phyloP scores from a whole-genome alignment of 352 stramenopile genomes.

The Thraustochytrium striatum region DNA sequence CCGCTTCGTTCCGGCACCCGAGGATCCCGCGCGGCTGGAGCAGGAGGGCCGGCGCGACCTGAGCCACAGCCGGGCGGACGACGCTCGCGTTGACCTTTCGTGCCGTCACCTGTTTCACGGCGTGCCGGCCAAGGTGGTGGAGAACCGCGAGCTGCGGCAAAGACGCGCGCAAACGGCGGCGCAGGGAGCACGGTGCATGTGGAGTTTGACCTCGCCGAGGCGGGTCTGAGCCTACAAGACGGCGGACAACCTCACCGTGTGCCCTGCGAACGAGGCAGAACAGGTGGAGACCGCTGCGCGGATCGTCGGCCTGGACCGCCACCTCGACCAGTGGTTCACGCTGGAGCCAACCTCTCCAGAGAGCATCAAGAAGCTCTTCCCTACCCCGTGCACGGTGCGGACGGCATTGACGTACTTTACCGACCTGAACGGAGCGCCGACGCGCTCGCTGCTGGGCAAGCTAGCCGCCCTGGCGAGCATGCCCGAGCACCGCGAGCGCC shows the following conservation, averaged over 20 bases:
- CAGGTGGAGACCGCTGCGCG: constrained; percentile 76
- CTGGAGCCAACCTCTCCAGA: constrained; percentile 58
- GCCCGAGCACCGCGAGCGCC: constrained; percentile 23
- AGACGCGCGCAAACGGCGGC: too few relatives aligned
- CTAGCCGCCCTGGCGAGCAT: constrained; percentile 45
- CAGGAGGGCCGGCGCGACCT: constrained; percentile 10
- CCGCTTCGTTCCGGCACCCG: constrained; percentile 64
- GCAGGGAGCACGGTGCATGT: constrained; percentile 79
- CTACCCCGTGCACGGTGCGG: constrained; percentile 84
- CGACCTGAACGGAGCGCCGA: constrained; percentile 84
- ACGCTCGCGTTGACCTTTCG: constrained; percentile 40
- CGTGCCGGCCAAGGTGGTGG: constrained; percentile 63
- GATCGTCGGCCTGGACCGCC: constrained; percentile 76
- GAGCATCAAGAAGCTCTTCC: constrained; percentile 74
- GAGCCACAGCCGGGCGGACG: not conserved
- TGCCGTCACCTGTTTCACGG: constrained; percentile 54
- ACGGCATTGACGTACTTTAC: constrained; percentile 85
- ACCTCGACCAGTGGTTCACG: constrained; percentile 78
- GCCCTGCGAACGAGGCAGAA: constrained; percentile 75
- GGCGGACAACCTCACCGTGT: constrained; percentile 86
- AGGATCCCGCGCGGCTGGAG: constrained; percentile 54
- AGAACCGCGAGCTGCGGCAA: constrained; percentile 81
- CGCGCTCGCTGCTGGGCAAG: constrained; percentile 70
- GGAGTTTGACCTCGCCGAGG: constrained; percentile 71
- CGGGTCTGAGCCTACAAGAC: constrained; percentile 80